Conservation (phyloP, 2,329 filamentous ascomycete genomes). For the Calonectria pseudoturangicola region DNA sequence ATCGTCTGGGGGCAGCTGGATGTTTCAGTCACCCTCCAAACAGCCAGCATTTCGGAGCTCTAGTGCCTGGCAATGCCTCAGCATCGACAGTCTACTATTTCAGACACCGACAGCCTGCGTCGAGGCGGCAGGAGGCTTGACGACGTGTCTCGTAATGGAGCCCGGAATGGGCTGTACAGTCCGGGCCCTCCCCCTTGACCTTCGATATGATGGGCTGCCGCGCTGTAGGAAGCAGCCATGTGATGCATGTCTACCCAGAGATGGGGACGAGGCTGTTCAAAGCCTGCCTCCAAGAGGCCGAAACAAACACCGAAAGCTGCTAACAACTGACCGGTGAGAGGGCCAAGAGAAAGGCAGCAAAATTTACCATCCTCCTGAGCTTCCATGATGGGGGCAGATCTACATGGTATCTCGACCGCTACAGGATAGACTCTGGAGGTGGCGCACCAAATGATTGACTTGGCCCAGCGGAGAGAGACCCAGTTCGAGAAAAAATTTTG, state of each 20-base stretch:
- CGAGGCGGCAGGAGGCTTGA: background rate
- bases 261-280: background rate
- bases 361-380: background rate
- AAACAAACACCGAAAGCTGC: too few relatives aligned
- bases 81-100: too few relatives aligned
- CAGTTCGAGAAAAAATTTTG: background rate
- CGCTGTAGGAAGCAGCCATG: background rate
- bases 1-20: background rate
- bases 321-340: background rate
- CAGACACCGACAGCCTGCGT: background rate
- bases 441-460: background rate
- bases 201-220: background rate
- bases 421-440: background rate
- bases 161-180: background rate
- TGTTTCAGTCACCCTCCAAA: background rate
- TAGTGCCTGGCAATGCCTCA: conserved; percentile 6
- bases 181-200: too few relatives aligned
- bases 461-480: background rate
- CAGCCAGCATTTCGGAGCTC: background rate
- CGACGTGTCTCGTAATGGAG: background rate
- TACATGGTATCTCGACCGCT: background rate
- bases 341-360: background rate
- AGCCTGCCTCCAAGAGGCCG: background rate
- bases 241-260: background rate
- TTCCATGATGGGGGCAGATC: conserved; percentile 4